Conservation (phyloP, 2,329 filamentous ascomycete genomes). For the Arthrinium puccinioides region DNA sequence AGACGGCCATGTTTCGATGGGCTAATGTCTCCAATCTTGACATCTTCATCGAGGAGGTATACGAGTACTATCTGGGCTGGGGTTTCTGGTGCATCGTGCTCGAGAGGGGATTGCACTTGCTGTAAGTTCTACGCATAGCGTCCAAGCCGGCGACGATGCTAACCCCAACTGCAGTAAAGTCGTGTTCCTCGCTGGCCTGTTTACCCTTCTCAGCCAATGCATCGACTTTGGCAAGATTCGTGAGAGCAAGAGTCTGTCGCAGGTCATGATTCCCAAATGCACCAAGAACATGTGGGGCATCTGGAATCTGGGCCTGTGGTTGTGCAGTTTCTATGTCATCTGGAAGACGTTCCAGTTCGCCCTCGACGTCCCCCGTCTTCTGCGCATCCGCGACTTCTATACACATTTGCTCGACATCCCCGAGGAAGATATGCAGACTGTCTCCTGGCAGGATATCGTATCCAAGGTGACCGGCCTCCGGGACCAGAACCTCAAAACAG, state of each 20-base stretch:
- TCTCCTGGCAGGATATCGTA: constrained; percentile 90
- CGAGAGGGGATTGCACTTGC: constrained; percentile 61
- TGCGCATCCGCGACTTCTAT: constrained; percentile 80
- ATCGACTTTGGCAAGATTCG: constrained; percentile 73
- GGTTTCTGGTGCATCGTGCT: constrained; percentile 82
- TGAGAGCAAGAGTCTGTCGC: constrained; percentile 48
- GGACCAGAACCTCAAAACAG: constrained; percentile 80
- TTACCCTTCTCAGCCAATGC: constrained; percentile 79
- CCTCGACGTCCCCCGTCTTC: constrained; percentile 64
- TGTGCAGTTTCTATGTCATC: constrained; percentile 80
- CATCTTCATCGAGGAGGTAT: constrained; percentile 77
- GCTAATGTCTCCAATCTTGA: constrained; percentile 87
- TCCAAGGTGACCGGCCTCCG: constrained; percentile 76
- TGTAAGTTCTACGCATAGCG: constrained; percentile 45
- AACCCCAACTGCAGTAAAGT: constrained; percentile 51
- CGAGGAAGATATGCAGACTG: constrained; percentile 79
- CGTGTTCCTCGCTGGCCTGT: constrained; percentile 72
- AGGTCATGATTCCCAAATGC: constrained; percentile 64
- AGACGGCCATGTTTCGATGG: constrained; percentile 87
- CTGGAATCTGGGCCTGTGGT: constrained; percentile 74
- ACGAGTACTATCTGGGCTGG: constrained; percentile 76
- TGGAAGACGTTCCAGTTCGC: constrained; percentile 70
- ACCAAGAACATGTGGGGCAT: constrained; percentile 66
- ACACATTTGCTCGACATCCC: constrained; percentile 75
- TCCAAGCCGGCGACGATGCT: constrained; percentile 4